These are phyloP conservation scores for Boletus bicolor DNA, from an alignment of 768 basidiomycete genomes.

Conservation along the genomic window DNA sequence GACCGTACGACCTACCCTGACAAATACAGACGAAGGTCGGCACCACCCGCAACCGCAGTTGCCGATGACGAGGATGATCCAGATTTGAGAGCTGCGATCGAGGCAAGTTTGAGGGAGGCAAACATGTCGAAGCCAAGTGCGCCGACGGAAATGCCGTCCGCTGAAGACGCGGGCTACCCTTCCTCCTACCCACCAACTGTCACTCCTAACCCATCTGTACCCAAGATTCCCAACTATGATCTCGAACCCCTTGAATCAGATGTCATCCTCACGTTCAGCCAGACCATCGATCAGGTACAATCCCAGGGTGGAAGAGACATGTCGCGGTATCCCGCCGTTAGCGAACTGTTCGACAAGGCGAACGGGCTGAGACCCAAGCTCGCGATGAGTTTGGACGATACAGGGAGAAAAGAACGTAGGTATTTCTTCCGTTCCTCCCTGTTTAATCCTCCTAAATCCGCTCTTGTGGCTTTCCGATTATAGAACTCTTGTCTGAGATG, in stretches of 20 bases:
- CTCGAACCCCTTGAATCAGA: slow-evolving; percentile 80
- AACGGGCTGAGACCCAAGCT: slow-evolving; percentile 76
- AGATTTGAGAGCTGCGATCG: slow-evolving; percentile 89
- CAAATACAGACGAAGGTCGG: slow-evolving; percentile 11
- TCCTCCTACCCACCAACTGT: slow-evolving; percentile 45
- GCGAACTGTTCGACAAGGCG: slow-evolving; percentile 82
- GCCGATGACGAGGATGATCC: slow-evolving; percentile 82
- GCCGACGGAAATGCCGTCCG: slow-evolving; percentile 57
- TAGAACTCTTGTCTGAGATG: slow-evolving; percentile 90
- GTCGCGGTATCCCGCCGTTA: slow-evolving; percentile 78
- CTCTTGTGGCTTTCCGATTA: not conserved
- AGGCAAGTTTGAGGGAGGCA: slow-evolving; percentile 88
- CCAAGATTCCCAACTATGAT: slow-evolving; percentile 73
- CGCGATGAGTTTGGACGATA: slow-evolving; percentile 78
- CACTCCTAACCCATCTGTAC: slow-evolving; percentile 36
- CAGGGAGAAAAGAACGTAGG: slow-evolving; percentile 81
- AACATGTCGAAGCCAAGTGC: slow-evolving; percentile 77
- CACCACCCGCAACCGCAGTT: slow-evolving; percentile 25
- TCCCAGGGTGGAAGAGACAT: slow-evolving; percentile 76
- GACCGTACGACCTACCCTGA: slow-evolving; percentile 51
- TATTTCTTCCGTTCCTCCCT: slow-evolving; percentile 14
- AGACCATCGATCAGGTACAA: slow-evolving; percentile 82
- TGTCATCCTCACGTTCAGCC: slow-evolving; percentile 85
- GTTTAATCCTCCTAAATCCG: not conserved
- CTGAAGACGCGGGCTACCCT: slow-evolving; percentile 47